Conservation (phyloP, 129 eudicot species). For the Saussurea involucrata region DNA sequence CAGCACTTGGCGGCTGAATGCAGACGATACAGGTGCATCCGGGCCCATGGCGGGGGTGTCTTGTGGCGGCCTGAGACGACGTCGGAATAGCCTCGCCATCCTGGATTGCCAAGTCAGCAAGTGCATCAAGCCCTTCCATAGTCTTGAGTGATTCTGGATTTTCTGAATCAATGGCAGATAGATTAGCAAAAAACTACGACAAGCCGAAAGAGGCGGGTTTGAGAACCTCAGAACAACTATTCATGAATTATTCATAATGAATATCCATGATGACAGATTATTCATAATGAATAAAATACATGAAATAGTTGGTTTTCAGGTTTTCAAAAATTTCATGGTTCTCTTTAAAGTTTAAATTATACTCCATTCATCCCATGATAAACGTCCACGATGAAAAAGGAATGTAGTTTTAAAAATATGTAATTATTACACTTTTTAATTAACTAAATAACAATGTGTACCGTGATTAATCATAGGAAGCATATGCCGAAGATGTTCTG, state of each 20-base stretch:
- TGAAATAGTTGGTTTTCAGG: background rate
- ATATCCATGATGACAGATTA: background rate
- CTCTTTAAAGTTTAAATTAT: background rate
- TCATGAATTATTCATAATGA: background rate
- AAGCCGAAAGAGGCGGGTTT: background rate
- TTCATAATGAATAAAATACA: background rate
- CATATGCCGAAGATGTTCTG: constrained; percentile 39
- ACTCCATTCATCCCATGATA: background rate
- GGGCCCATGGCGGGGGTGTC: constrained; percentile 60
- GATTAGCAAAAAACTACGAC: background rate
- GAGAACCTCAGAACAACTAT: background rate
- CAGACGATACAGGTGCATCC: constrained; percentile 78
- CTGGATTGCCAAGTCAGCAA: constrained; percentile 45
- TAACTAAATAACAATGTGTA: constrained; percentile 15
- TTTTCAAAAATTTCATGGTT: background rate
- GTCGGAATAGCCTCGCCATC: constrained; percentile 34
- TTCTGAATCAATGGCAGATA: constrained; percentile 21
- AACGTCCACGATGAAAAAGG: background rate
- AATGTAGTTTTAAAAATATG: background rate
- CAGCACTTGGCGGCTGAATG: constrained; percentile 65
- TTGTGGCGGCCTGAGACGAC: constrained; percentile 43
- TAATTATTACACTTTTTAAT: background rate
- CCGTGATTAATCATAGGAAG: constrained; percentile 39
- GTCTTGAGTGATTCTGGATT: constrained; percentile 30
- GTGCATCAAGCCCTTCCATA: constrained; percentile 47